Evolutionary conservation across 2,329 filamentous ascomycete genomes (phyloP).

Genomic region (Aspergillus alliaceus): DNA sequence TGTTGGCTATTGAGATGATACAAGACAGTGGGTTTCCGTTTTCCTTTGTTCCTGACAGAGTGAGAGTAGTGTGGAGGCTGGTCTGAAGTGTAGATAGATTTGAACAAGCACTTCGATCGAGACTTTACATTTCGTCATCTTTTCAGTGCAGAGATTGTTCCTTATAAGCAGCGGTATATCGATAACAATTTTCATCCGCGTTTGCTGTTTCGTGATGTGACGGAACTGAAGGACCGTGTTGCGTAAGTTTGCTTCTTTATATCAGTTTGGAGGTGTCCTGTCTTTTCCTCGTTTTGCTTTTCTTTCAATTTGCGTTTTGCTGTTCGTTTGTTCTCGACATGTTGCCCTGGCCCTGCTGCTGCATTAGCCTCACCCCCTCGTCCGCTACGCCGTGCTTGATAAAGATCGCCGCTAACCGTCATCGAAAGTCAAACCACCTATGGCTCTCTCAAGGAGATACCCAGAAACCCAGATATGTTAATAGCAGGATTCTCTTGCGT

Average conservation of each 20-base stretch:
- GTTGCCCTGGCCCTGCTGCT: no score
- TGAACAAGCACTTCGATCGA: conserved; percentile 31
- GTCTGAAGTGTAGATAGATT: conserved; percentile 21
- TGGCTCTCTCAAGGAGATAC: conserved; percentile 59
- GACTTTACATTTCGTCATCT: conserved; percentile 53
- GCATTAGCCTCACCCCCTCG: neutral
- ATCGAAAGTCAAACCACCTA: conserved; percentile 63
- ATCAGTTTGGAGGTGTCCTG: no score
- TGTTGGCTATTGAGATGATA: conserved; percentile 65
- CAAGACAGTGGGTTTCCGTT: conserved; percentile 40
- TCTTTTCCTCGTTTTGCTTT: neutral
- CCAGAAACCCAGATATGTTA: conserved; percentile 61
- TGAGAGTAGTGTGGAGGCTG: neutral
- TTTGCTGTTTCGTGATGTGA: conserved; percentile 60
- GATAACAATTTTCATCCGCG: conserved; percentile 57
- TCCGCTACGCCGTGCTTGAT: neutral
- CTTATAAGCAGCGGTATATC: conserved; percentile 66
- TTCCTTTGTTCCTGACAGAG: neutral
- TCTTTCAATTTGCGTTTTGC: neutral
- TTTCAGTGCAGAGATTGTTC: conserved; percentile 65
- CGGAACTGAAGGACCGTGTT: conserved; percentile 51
- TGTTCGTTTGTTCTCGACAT: no score
- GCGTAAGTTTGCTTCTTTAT: conserved; percentile 47
- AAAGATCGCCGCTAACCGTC: neutral
- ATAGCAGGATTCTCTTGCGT: conserved; percentile 75